Conservation (phyloP, 768 basidiomycete species). For the Tulasnella sp. region DNA sequence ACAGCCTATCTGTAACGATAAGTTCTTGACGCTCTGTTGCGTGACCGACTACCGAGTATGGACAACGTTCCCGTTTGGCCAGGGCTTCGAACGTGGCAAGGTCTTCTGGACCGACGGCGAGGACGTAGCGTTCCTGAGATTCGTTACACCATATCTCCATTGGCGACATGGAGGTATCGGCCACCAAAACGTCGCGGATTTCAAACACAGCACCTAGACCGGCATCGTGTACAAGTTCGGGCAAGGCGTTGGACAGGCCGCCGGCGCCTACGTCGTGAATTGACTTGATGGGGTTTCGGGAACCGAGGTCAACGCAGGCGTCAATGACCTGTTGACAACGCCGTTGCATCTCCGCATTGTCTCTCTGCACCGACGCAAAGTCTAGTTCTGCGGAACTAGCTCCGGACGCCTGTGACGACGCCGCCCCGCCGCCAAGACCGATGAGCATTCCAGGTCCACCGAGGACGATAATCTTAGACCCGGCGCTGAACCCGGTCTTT, state of each 20-base stretch:
- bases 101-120: slow-evolving; percentile 64
- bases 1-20: slow-evolving; percentile 77
- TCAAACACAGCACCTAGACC: slow-evolving; percentile 85
- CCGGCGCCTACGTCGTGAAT: slow-evolving; percentile 99
- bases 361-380: slow-evolving; percentile 94
- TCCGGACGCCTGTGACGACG: slow-evolving; percentile 85
- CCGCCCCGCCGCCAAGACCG: slow-evolving; percentile 92
- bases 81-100: slow-evolving; percentile 54
- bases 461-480: slow-evolving; percentile 80
- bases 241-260: slow-evolving; percentile 89
- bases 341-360: slow-evolving; percentile 97
- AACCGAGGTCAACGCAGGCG: slow-evolving; percentile 55
- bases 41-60: slow-evolving; percentile 80
- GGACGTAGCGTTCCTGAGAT: slow-evolving; percentile 92
- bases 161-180: slow-evolving; percentile 88
- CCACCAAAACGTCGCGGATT: slow-evolving; percentile 84
- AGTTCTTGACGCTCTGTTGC: slow-evolving; percentile 75
- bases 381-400: slow-evolving; percentile 85
- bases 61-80: slow-evolving; percentile 81
- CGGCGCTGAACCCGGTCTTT: slow-evolving; percentile 64
- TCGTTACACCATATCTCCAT: slow-evolving; percentile 99
- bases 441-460: slow-evolving; percentile 96
- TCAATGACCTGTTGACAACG: slow-evolving; percentile 97
- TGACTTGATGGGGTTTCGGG: slow-evolving; percentile 72
- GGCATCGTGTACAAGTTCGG: slow-evolving; percentile 93